Evolutionary conservation across 1,139 yeast species (phyloP).

Genomic region (Hemisphaericaspora xylanilytica): DNA sequence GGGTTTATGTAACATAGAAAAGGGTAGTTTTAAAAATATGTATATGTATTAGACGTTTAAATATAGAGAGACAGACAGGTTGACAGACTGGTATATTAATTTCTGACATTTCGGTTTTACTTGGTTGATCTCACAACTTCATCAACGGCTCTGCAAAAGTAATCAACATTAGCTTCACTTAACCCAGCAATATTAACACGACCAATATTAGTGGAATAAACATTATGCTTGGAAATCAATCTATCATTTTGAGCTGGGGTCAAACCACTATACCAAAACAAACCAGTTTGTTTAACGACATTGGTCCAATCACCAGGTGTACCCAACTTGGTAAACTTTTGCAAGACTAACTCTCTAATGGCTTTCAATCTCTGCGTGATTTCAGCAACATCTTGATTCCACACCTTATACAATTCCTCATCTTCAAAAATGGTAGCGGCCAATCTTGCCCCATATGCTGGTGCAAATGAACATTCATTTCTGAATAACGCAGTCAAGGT

Average conservation of each 20-base stretch:
- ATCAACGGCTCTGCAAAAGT: conserved; percentile 36
- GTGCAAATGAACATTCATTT: conserved; percentile 43
- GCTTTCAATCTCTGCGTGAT: conserved; percentile 30
- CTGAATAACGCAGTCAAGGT: conserved; percentile 33
- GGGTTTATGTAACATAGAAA: not conserved
- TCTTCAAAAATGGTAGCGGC: conserved; percentile 29
- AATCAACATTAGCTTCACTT: conserved; percentile 34
- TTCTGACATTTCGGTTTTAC: not conserved
- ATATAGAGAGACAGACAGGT: not conserved
- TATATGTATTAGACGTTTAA: not conserved
- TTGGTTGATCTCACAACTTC: conserved; percentile 30
- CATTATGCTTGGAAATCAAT: conserved; percentile 33
- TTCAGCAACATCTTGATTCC: conserved; percentile 35
- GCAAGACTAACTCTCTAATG: conserved; percentile 27
- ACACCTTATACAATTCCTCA: conserved; percentile 24
- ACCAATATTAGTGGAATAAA: conserved; percentile 37
- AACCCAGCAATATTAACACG: conserved; percentile 48
- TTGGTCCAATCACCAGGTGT: conserved; percentile 47
- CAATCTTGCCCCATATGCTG: conserved; percentile 46
- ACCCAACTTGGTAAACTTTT: conserved; percentile 27
- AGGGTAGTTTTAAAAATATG: not conserved
- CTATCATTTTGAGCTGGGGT: conserved; percentile 29
- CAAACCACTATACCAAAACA: conserved; percentile 47
- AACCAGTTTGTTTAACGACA: conserved; percentile 37
- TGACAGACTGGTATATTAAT: no score